Base-by-base conservation (phyloP, 2,329 filamentous ascomycete species). In the Calonectria ilicicola region DNA sequence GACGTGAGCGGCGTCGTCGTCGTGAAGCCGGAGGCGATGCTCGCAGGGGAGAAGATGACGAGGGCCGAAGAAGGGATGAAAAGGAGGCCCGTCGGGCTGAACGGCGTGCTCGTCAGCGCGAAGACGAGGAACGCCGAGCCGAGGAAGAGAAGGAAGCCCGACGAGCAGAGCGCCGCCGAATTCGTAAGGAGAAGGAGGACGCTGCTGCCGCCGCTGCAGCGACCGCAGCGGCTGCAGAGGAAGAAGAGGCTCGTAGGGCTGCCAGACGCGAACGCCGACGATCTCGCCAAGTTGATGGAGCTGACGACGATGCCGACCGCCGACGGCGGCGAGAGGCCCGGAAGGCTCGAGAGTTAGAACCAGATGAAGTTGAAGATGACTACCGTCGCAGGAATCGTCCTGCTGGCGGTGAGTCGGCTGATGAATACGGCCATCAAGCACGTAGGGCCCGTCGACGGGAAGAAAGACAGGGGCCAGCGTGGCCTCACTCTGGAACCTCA, bases 401-500 rank as follows among this genome's bases (percentile, higher is more conserved):
- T 17, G 78, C 82, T 2, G 80, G 79, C 5, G 86, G 86, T 42
- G 82, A 83, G 15, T 84, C 84, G 0, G 86, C 69, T 23, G 85
- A 87, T n/a, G 85, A 87, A 47, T 86, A 86, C 51, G 84, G 85
- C 53, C 32, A 26, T 58, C 86, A 88, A 72, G 81, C 86, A 15
- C 85, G 86, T 75, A 83, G 83, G 79, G 79, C 83, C 62, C 82
- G 84, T 17, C 82, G 80, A 17, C 81, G 83, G 35, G 85, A 80
- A 27, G 80, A 83, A 40, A 38, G 66, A 38, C 44, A 63, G 17
- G 76, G 71, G 9, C 74, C 86, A 10, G 85, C 84, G 12, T 92
- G 91, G 91, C 91, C 91, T 21, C 89, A 92, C 79, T 91, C 89
- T 8, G 91, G 91, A 29, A 92, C 91, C 0, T 90, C 89, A 10